Base-by-base conservation (phyloP, 2,329 filamentous ascomycete species). In the Pestalotiopsis sp. region DNA sequence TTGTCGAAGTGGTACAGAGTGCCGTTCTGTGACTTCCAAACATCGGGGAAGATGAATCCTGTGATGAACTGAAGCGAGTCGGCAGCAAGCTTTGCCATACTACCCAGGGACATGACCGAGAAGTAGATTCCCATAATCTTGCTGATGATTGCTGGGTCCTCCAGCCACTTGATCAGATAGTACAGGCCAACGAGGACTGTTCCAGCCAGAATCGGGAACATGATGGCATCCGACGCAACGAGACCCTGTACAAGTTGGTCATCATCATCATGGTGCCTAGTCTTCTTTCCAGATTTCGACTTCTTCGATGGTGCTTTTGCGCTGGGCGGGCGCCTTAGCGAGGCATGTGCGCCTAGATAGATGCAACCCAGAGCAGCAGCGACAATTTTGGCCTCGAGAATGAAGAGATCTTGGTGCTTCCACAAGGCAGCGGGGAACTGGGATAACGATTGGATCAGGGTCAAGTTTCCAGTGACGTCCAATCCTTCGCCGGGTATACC, bases 91-190 rank as follows among this genome's bases (percentile, higher is more conserved):
- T 90, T 90, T 9, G 90, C 85, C 17, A 96, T 86, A 70, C 93
- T 93, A 70, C 92, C 91, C n/a, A 97, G 80, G 0, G 93, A 93
- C 77, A 95, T 90, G 68, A 89, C 80, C 3, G 92, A 93, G 81
- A 97, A 95, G 83, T 98, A 98, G 76, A 87, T 90, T 52, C 93
- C 91, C 25, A 98, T 83, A 52, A 97, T 87, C 80, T 91, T 93
- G 82, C 95, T 98, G 75, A 98, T 82, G 25, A 97, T 83, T 12
- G 90, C 85, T 0, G 94, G 91, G 75, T 97, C 93, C 72, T 95
- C 86, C 67, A 98, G 88, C 87, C 92, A 96, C 78, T 97, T 94
- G 77, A 98, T 94, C 69, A 97, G 84, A 74, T 95, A 91, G 82
- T 98, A 98, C 13, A 98, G 85, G 4, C 90, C 90, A 57, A 90